These are phyloP conservation scores for Hypoxylon sp. DNA, from an alignment of 2,329 filamentous ascomycete species.

Conservation along the genomic window DNA sequence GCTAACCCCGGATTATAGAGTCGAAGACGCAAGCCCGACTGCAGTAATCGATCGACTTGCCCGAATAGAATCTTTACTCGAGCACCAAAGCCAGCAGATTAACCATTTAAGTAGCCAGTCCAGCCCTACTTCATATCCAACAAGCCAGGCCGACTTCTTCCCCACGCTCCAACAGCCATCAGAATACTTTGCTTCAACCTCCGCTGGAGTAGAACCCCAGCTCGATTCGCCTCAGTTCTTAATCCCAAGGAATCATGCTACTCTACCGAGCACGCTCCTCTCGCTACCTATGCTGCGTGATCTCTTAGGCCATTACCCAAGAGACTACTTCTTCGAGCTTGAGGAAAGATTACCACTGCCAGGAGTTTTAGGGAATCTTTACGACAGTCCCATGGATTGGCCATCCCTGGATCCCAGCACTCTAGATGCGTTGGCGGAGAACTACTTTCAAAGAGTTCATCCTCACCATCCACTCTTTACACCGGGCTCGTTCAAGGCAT, in stretches of 20 bases:
- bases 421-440: conserved; percentile 42
- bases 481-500: conserved; percentile 40
- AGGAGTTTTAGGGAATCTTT: conserved; percentile 42
- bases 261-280: conserved; percentile 47
- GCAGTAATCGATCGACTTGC: conserved; percentile 50
- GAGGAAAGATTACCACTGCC: conserved; percentile 48
- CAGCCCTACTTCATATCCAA: conserved; percentile 38
- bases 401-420: conserved; percentile 41
- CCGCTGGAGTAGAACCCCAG: conserved; percentile 35
- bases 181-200: conserved; percentile 37
- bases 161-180: conserved; percentile 35
- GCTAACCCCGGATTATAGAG: conserved; percentile 36
- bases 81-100: conserved; percentile 46
- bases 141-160: conserved; percentile 40
- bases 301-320: conserved; percentile 46
- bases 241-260: conserved; percentile 49
- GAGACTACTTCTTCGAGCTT: conserved; percentile 48
- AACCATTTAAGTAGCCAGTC: conserved; percentile 40
- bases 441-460: conserved; percentile 49
- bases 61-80: conserved; percentile 49
- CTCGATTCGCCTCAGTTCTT: conserved; percentile 49
- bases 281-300: conserved; percentile 47
- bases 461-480: conserved; percentile 50
- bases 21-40: conserved; percentile 48
- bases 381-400: conserved; percentile 39